These are phyloP conservation scores for Exophiala sp. DNA, from an alignment of 2,329 filamentous ascomycete species.

Conservation along the genomic window DNA sequence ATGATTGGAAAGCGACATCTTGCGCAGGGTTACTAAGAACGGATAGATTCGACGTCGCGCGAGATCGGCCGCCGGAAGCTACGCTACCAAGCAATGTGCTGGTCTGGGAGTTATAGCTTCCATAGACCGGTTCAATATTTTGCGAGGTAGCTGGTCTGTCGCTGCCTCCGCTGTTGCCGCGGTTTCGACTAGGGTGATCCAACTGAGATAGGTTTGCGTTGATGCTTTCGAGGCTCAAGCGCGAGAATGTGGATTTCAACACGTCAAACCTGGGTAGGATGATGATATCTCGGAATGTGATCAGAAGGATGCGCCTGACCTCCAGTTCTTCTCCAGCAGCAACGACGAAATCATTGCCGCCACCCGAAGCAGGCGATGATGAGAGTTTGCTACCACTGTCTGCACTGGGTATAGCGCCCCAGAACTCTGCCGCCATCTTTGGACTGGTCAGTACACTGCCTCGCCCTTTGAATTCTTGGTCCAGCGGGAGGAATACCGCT, in stretches of 20 bases:
- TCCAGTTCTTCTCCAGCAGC: slow-evolving; percentile 65
- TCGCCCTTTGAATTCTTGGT: slow-evolving; percentile 85
- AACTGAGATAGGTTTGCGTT: slow-evolving; percentile 47
- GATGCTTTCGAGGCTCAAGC: slow-evolving; percentile 79
- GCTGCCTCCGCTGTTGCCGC: slow-evolving; percentile 34
- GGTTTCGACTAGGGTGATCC: slow-evolving; percentile 33
- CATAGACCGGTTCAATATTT: slow-evolving; percentile 65
- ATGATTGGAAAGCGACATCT: slow-evolving; percentile 41
- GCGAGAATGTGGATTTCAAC: slow-evolving; percentile 84
- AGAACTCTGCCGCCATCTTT: slow-evolving; percentile 78
- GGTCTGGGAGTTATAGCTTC: slow-evolving; percentile 74
- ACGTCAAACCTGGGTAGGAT: slow-evolving; percentile 85
- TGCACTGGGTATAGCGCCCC: slow-evolving; percentile 66
- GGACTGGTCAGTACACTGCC: slow-evolving; percentile 74
- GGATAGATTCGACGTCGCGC: slow-evolving; percentile 82
- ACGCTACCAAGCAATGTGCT: slow-evolving; percentile 73
- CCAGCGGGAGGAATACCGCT: slow-evolving; percentile 87
- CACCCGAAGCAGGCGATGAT: slow-evolving; percentile 27
- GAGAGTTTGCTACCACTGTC: slow-evolving; percentile 33
- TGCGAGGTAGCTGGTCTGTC: slow-evolving; percentile 70
- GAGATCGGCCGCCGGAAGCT: slow-evolving; percentile 62
- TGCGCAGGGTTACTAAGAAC: slow-evolving; percentile 39
- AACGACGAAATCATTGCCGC: slow-evolving; percentile 29
- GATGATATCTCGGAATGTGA: slow-evolving; percentile 82
- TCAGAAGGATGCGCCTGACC: slow-evolving; percentile 81